Conservation (phyloP, 129 eudicot species). For the Pittosporum tobira region DNA sequence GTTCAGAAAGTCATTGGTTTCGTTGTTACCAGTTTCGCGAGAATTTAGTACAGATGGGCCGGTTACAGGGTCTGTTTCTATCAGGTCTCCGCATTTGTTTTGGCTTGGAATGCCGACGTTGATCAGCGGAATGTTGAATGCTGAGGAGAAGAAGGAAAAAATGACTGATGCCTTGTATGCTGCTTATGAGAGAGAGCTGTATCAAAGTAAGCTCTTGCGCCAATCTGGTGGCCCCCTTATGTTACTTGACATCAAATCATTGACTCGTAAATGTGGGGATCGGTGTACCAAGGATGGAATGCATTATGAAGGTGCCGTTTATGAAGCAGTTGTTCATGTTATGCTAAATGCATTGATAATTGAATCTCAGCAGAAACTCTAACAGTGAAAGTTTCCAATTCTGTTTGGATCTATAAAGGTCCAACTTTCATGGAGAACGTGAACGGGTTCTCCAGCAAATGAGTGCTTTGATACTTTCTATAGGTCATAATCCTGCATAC, state of each 20-base stretch:
- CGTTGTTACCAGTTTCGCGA: slow-evolving; percentile 38
- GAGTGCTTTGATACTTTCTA: neutral
- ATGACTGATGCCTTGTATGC: slow-evolving; percentile 43
- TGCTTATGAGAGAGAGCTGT: slow-evolving; percentile 49
- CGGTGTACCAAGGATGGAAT: slow-evolving; percentile 78
- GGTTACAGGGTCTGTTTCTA: slow-evolving; percentile 26
- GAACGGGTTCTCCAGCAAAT: slow-evolving; percentile 1
- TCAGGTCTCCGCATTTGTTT: slow-evolving; percentile 51
- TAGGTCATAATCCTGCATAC: slow-evolving; percentile 3
- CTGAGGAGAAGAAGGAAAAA: slow-evolving; percentile 71
- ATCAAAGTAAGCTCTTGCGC: slow-evolving; percentile 54
- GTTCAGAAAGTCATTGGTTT: slow-evolving; percentile 38
- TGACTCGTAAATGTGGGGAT: slow-evolving; percentile 58
- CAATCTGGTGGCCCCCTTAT: slow-evolving; percentile 65
- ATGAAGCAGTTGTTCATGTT: slow-evolving; percentile 73
- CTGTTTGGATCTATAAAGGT: slow-evolving; percentile 4
- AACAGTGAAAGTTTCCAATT: slow-evolving; percentile 16
- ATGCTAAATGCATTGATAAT: slow-evolving; percentile 88
- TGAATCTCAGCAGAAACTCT: slow-evolving; percentile 71
- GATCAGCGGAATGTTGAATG: slow-evolving; percentile 68
- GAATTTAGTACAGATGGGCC: slow-evolving; percentile 18
- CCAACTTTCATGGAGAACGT: slow-evolving; percentile 9
- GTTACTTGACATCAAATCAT: slow-evolving; percentile 46
- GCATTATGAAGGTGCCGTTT: slow-evolving; percentile 76
- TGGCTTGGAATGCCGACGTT: slow-evolving; percentile 88